These are phyloP conservation scores for Lentinula sp. DNA, from an alignment of 768 basidiomycete genomes.

Conservation along the genomic window DNA sequence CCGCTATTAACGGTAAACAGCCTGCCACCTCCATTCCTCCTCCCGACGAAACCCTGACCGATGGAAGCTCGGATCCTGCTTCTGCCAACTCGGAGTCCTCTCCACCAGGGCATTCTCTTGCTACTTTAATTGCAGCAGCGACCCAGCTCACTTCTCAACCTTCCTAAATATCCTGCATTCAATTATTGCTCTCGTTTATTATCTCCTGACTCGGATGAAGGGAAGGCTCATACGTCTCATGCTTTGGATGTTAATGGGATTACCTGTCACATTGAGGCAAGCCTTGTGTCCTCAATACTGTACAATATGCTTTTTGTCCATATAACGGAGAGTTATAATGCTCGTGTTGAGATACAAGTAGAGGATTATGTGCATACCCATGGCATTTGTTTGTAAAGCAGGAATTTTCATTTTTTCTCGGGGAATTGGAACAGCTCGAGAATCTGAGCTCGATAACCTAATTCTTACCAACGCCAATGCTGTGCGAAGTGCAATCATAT, in stretches of 20 bases:
- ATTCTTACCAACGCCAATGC: too few relatives aligned
- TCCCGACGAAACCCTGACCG: background rate
- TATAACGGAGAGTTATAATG: background rate
- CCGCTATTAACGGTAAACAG: background rate
- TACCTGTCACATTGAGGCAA: background rate
- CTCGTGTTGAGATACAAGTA: background rate
- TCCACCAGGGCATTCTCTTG: background rate
- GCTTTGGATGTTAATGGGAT: background rate
- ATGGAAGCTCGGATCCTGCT: background rate
- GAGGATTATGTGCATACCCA: background rate
- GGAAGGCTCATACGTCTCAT: background rate
- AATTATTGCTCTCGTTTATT: background rate
- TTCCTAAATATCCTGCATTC: background rate
- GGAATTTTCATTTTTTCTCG: too few relatives aligned
- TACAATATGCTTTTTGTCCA: background rate
- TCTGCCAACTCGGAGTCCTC: background rate
- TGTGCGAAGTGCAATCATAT: too few relatives aligned
- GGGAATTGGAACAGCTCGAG: background rate
- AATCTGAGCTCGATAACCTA: background rate
- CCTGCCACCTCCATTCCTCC: background rate
- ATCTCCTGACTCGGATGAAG: too few relatives aligned
- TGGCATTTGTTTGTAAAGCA: background rate
- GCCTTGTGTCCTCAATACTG: background rate
- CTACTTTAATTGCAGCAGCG: conserved; percentile 4
- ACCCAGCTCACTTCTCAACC: background rate